Conservation (phyloP, 495 filamentous ascomycete species). For the Podospora fimiseda region DNA sequence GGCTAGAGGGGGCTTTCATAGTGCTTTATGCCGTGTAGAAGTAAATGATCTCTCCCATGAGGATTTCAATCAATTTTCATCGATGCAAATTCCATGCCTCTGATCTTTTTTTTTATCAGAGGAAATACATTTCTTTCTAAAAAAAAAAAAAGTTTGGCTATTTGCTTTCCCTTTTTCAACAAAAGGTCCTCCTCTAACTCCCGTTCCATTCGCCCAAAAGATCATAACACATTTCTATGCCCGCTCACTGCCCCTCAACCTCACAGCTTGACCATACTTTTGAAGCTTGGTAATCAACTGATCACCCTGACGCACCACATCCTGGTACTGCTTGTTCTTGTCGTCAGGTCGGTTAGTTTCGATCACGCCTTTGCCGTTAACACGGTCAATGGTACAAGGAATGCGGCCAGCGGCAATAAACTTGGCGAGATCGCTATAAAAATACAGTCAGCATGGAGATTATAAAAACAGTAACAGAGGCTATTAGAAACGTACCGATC, state of each 20-base stretch:
- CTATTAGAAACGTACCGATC: conserved; percentile 73
- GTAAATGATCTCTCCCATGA: no score
- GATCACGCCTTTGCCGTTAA: conserved; percentile 80
- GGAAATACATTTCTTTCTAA: no score
- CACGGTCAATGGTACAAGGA: conserved; percentile 93
- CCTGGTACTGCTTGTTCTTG: conserved; percentile 98
- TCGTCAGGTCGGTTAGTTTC: conserved; percentile 96
- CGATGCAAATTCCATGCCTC: no score
- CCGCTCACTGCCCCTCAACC: conserved; percentile 89
- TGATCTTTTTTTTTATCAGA: no score
- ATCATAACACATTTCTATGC: conserved; percentile 35
- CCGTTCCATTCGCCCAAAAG: not conserved
- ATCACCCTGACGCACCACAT: conserved; percentile 95
- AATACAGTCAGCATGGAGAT: conserved; percentile 6
- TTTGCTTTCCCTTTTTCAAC: no score
- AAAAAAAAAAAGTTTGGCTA: no score
- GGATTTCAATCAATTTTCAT: no score
- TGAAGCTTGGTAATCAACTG: conserved; percentile 96
- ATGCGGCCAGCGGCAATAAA: conserved; percentile 95
- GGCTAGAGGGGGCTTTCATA: no score
- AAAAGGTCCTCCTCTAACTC: not conserved
- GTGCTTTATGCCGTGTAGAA: no score
- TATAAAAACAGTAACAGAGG: no score
- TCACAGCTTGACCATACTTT: conserved; percentile 95
- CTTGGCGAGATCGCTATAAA: conserved; percentile 75